Conservation (phyloP, 768 basidiomycete genomes). For the Xerocomus brunneocitrinus region DNA sequence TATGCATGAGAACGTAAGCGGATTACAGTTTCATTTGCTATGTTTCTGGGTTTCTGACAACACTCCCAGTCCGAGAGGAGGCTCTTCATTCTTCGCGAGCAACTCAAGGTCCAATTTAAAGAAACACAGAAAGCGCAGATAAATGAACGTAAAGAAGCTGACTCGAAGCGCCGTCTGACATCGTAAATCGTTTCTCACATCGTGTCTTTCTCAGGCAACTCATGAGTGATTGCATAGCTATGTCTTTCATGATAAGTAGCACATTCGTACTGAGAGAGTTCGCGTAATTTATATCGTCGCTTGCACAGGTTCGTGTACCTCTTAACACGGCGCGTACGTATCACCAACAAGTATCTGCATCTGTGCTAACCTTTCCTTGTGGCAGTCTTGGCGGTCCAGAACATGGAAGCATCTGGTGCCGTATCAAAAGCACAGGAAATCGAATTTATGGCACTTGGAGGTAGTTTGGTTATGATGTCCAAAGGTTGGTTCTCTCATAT, state of each 20-base stretch:
- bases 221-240: conserved; percentile 40
- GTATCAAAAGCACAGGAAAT: conserved; percentile 75
- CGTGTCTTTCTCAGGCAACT: conserved; percentile 6
- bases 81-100: conserved; percentile 64
- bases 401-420: conserved; percentile 76
- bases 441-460: conserved; percentile 82
- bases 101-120: conserved; percentile 69
- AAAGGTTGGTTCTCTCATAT: conserved; percentile 46
- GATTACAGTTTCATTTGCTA: neutral
- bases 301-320: conserved; percentile 70
- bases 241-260: conserved; percentile 69
- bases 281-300: conserved; percentile 11
- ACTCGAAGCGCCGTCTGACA: conserved; percentile 78
- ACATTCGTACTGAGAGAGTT: conserved; percentile 3
- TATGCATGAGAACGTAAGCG: conserved; percentile 54
- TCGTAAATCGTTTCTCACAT: conserved; percentile 48
- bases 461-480: conserved; percentile 84
- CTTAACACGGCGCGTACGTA: conserved; percentile 63
- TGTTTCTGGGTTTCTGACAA: conserved; percentile 3
- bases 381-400: conserved; percentile 79
- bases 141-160: conserved; percentile 68
- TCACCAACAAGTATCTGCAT: neutral
- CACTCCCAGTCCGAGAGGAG: conserved; percentile 46
- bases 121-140: conserved; percentile 72
- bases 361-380: conserved; percentile 2